A percentile compares a stretch with the other conserved stretches of the same genome.
Evolutionary conservation across 148 eudicot species (phyloP).

Genomic region (Linanthus parryae): DNA sequence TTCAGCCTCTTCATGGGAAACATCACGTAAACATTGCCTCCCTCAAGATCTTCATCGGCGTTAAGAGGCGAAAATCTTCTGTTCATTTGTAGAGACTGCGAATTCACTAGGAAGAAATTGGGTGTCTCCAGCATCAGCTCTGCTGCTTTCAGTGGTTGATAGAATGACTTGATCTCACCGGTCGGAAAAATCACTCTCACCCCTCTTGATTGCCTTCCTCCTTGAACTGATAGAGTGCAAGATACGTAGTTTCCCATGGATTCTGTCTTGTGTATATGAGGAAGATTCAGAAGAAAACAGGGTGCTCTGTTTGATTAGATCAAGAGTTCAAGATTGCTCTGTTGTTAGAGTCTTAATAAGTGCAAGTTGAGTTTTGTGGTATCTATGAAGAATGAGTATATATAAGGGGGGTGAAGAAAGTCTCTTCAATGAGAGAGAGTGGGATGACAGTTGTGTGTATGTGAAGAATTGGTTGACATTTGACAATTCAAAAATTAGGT

Average conservation of each 20-base stretch:
- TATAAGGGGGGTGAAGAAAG: neutral
- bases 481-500: too few species aligned
- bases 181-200: constrained; percentile 55
- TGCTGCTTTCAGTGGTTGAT: constrained; percentile 53
- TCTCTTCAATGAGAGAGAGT: neutral
- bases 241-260: constrained; percentile 81
- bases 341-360: constrained; percentile 1
- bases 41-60: constrained; percentile 83
- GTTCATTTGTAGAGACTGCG: constrained; percentile 45
- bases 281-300: neutral
- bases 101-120: constrained; percentile 45
- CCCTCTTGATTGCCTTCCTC: constrained; percentile 18
- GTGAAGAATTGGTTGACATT: neutral
- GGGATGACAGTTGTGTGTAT: constrained; percentile 1
- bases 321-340: constrained; percentile 1
- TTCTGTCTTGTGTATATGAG: neutral
- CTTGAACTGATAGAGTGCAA: constrained; percentile 35
- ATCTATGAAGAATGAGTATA: neutral
- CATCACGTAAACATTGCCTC: constrained; percentile 49
- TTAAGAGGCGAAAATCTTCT: constrained; percentile 52
- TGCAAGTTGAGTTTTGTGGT: neutral
- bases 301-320: neutral
- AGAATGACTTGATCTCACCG: constrained; percentile 56
- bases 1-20: constrained; percentile 70
- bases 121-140: constrained; percentile 85